phyloP scores from a whole-genome alignment of 768 basidiomycete genomes.

The Collybia nuda region DNA sequence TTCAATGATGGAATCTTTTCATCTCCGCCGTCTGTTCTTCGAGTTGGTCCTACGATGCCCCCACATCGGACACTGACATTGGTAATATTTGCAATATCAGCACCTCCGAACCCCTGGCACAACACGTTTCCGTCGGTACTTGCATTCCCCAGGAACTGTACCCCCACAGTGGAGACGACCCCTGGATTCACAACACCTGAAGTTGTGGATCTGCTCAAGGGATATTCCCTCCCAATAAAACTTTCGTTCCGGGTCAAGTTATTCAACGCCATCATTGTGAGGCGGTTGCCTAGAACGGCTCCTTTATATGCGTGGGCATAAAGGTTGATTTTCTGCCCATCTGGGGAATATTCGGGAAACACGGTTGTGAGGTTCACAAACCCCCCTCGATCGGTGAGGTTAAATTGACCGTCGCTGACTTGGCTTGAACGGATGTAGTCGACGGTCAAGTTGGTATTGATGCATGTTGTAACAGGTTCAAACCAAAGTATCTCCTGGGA shows the following conservation, averaged over 20 bases:
- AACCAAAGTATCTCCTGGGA: slow-evolving; percentile 21
- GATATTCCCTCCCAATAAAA: slow-evolving; percentile 10
- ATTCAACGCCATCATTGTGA: slow-evolving; percentile 8
- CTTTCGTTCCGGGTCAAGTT: slow-evolving; percentile 14
- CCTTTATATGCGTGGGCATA: slow-evolving; percentile 20
- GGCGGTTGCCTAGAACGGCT: slow-evolving; percentile 15
- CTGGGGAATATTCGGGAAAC: slow-evolving; percentile 10
- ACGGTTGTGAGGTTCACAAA: slow-evolving; percentile 9
- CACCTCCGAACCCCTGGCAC: slow-evolving; percentile 17
- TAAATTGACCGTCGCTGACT: too few species aligned
- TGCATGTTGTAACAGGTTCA: slow-evolving; percentile 20
- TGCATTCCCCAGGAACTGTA: slow-evolving; percentile 1
- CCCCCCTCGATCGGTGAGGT: too few species aligned
- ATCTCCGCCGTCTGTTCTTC: slow-evolving; percentile 19
- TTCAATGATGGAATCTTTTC: slow-evolving; percentile 3
- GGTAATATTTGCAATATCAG: slow-evolving; percentile 16
- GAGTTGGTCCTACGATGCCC: slow-evolving; percentile 15
- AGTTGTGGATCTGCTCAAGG: slow-evolving; percentile 2
- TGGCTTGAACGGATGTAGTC: slow-evolving; percentile 11
- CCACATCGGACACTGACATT: slow-evolving; percentile 19
- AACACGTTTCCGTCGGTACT: neutral
- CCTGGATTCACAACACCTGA: too few species aligned
- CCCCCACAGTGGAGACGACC: slow-evolving; percentile 6
- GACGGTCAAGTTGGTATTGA: slow-evolving; percentile 20
- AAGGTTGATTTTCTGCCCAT: slow-evolving; percentile 19